Conservation (phyloP, 371 early-diverging fungal species). For the Mucor saturninus region DNA sequence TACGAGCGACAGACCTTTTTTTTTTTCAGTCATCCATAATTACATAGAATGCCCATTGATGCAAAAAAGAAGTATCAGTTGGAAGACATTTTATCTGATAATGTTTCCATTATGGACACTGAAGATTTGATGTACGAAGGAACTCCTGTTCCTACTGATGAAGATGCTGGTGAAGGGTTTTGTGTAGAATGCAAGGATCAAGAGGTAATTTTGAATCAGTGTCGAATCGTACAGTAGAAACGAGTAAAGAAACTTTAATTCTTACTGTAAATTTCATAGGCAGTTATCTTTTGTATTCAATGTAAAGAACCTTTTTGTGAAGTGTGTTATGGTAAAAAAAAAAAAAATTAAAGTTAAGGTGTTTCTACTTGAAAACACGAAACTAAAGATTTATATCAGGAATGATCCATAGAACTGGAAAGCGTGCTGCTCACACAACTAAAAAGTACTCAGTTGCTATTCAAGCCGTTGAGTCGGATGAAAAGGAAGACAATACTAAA, state of each 20-base stretch:
- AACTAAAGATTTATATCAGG: conserved; percentile 24
- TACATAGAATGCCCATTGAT: conserved; percentile 8
- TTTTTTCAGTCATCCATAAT: not conserved
- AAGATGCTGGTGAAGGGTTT: conserved; percentile 61
- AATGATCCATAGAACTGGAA: conserved; percentile 89
- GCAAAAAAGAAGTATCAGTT: conserved; percentile 37
- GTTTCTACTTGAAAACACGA: not conserved
- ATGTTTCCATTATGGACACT: conserved; percentile 54
- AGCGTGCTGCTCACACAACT: conserved; percentile 65
- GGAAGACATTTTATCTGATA: conserved; percentile 51
- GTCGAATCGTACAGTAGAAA: not conserved
- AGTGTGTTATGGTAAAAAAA: conserved; percentile 75
- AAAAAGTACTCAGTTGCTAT: conserved; percentile 31
- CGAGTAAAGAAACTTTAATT: not conserved
- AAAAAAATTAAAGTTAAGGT: not conserved
- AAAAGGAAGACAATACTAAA: conserved; percentile 1
- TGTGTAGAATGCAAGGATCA: conserved; percentile 94
- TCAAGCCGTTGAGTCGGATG: not conserved
- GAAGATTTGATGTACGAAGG: conserved; percentile 42
- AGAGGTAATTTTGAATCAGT: conserved; percentile 31
- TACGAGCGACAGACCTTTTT: not conserved
- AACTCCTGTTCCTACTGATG: conserved; percentile 29
- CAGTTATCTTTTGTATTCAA: conserved; percentile 70
- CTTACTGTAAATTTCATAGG: conserved; percentile 24
- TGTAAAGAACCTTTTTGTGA: conserved; percentile 90